Base-by-base conservation (phyloP, 1,139 yeast species). In the Geotrichum aggregatum region DNA sequence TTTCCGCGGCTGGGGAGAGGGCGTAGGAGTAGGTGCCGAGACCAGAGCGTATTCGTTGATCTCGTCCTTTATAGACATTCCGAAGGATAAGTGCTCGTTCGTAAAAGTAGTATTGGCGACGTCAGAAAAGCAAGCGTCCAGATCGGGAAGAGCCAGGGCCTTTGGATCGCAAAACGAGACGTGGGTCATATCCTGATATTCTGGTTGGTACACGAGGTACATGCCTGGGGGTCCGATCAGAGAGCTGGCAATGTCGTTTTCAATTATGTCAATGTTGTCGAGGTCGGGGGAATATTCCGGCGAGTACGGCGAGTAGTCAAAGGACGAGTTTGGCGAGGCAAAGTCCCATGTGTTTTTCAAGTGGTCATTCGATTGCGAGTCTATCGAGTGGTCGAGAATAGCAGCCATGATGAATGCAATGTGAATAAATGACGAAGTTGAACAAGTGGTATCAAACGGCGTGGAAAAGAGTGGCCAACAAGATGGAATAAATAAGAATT, bases 121-220 rank as follows among this genome's bases (percentile, higher is more conserved):
- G 3, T 21, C 21, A 14, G 28, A 16, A n/a, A 40, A 26, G 36
- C 45, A 48, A n/a, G 16, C 35, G 14, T 46, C 51, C 38, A 26
- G 16, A 13, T 44, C 52, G n/a, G 58, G 48, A 28, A 60, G 55
- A 3, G 59, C 63, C 41, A 60, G 52, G 13, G 57, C 50, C 47
- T 59, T 59, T 31, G 62, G 63, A 45, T 60, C 63, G 54, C 63
- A 60, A 52, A 60, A 60, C 33, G 31, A 34, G 21, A 28, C 33
- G 5, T 52, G 49, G 11, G 44, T 5, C 44, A 40, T 11, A 19
- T 40, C 44, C 30, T n/a, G 11, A 18, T 8, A 40, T 18, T 40
- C 44, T 6, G 44, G 33, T 10, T 21, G 18, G 44, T 24, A 40
- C 2, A 18, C 5, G 11, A 40, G 21, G 18, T 11, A 21, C 33